A percentile compares a stretch with the other conserved stretches of the same genome.
Conservation (phyloP, 1,284 basidiomycete genomes). For the Ustilago sp. region DNA sequence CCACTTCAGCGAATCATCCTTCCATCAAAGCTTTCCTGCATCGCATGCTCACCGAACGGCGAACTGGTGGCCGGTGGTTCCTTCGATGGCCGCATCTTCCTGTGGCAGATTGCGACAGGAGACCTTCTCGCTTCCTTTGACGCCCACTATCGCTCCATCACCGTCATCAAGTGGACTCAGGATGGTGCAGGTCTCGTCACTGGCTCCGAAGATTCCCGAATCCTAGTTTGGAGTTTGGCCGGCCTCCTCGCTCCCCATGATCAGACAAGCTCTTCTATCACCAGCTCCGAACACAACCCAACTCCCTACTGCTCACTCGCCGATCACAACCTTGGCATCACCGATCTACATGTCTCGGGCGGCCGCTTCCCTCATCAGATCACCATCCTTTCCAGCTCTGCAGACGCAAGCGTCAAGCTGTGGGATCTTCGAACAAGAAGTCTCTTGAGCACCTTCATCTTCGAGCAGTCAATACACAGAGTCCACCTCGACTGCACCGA, state of each 20-base stretch:
- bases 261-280: conserved; percentile 45
- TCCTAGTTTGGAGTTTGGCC: conserved; percentile 88
- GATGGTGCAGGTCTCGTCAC: conserved; percentile 85
- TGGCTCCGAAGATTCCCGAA: conserved; percentile 87
- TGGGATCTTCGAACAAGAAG: conserved; percentile 84
- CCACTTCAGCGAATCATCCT: conserved; percentile 82
- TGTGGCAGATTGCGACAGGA: conserved; percentile 96
- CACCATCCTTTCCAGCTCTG: conserved; percentile 82
- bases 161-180: conserved; percentile 82
- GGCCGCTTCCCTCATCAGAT: conserved; percentile 80
- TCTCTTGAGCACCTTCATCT: conserved; percentile 83
- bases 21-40: conserved; percentile 85
- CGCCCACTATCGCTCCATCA: conserved; percentile 91
- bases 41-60: conserved; percentile 80
- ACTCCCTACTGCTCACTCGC: conserved; percentile 83
- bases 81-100: conserved; percentile 84
- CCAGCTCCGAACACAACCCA: conserved; percentile 70
- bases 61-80: conserved; percentile 87
- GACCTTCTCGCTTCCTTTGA: conserved; percentile 90
- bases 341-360: conserved; percentile 81
- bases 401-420: conserved; percentile 93
- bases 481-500: conserved; percentile 85
- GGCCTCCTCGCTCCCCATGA: conserved; percentile 74
- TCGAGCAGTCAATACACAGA: conserved; percentile 78
- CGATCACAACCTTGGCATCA: conserved; percentile 91